Base-by-base conservation (phyloP, 768 basidiomycete species). In the Royoungia palumana region DNA sequence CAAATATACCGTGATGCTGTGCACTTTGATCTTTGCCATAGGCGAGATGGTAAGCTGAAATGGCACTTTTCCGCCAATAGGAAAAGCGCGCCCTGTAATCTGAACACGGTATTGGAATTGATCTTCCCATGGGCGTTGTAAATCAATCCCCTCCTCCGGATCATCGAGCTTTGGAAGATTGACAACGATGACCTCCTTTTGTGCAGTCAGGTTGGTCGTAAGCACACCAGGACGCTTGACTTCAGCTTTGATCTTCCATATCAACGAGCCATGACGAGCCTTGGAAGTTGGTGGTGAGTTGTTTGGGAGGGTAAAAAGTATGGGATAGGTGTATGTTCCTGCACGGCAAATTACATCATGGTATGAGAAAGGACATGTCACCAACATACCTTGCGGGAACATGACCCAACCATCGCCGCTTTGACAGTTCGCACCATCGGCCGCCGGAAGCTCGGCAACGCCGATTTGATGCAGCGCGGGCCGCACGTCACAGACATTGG, bases 271-370 rank as follows among this genome's bases (percentile, higher is more conserved):
- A 56, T 80, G 87, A 34, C 85, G 80, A 51, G 84, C 84, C 36
- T 75, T 73, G 53, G 94, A 72, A 0, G 84, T 82, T 2, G 95
- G 90, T 3, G 94, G 92, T 4, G 86, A 76, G 50, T 80, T 77
- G 6, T 81, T 74, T 0, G 95, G 91, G 47, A 99, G 83, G 16
- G 83, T 75, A 65, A 97, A 94, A 13, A 89, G 89, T 60, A 99
- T 88, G 3, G 95, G 95, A 68, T 92, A 98, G 16, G 87, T 91
- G 65, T 98, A 97, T 6, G 83, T 87, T 17, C 94, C 94, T 89
- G 57, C 27, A 50, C 19, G 35, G 9, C 36, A n/a, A 14, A 22
- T 95, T 92, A 16, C 87, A 87, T 57, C 27, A 50, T 16, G 12
- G 10, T 8, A 32, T 27, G 22, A 44, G 21, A 42, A 22, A 45